These are phyloP conservation scores for Anisodus acutangulus DNA, from an alignment of 257 asterid species.

Conservation along the genomic window DNA sequence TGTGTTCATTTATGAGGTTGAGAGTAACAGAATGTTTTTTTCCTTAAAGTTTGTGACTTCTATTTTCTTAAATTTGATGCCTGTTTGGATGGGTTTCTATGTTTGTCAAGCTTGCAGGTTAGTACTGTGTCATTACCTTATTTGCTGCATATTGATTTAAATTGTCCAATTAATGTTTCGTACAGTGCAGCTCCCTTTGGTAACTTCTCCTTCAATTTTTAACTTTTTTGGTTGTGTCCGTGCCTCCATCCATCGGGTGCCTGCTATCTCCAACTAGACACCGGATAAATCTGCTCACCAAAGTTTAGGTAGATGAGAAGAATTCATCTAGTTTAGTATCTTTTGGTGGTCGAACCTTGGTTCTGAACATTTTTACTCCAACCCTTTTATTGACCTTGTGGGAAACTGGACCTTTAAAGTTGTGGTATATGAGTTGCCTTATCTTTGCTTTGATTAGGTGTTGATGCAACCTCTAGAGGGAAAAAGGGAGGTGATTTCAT, in stretches of 20 bases:
- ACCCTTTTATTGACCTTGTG: not conserved
- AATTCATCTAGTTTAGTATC: not conserved
- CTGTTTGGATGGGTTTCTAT: not conserved
- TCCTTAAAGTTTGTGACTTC: not conserved
- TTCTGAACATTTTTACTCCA: not conserved
- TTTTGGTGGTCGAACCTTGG: slow-evolving; percentile 1
- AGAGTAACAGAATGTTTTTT: not conserved
- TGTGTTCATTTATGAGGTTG: not conserved
- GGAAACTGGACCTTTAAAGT: not conserved
- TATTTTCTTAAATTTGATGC: slow-evolving; percentile 5
- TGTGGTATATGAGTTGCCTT: not conserved
- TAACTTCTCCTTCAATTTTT: not conserved
- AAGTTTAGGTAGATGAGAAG: not conserved
- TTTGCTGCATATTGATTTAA: not conserved
- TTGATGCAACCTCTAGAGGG: not conserved
- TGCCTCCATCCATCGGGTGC: not conserved
- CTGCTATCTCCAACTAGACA: not conserved
- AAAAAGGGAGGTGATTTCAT: not conserved
- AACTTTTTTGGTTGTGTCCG: too few relatives aligned
- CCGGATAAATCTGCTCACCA: not conserved
- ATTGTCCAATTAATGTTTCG: not conserved
- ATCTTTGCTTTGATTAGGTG: not conserved
- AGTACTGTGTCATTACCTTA: not conserved
- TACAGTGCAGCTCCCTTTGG: not conserved
- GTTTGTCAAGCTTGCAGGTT: slow-evolving; percentile 7